A percentile compares a stretch with the other conserved stretches of the same genome.
phyloP scores from a whole-genome alignment of 352 stramenopile species.

The Phytophthora syringae region DNA sequence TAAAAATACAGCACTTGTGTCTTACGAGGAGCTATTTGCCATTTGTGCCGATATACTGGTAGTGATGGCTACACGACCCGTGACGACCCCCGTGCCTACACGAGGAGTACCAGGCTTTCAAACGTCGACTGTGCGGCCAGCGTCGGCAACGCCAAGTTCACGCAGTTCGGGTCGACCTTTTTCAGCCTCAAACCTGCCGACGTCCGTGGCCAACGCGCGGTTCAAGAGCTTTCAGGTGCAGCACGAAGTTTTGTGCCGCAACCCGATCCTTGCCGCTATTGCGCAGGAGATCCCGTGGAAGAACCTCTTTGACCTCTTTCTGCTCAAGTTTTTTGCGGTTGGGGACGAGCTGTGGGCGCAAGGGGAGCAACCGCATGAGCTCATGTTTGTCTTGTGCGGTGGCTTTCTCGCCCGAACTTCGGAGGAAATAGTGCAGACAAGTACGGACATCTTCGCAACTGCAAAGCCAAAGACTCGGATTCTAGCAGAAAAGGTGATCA shows the following conservation, averaged over 20 bases:
- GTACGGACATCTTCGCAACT: slow-evolving; percentile 15
- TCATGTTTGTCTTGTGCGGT: slow-evolving; percentile 62
- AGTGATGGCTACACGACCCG: slow-evolving; percentile 16
- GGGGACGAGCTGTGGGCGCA: slow-evolving; percentile 51
- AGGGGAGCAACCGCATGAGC: slow-evolving; percentile 47
- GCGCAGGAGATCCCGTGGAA: slow-evolving; percentile 61
- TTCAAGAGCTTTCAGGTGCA: slow-evolving; percentile 67
- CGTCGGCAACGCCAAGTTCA: slow-evolving; percentile 15
- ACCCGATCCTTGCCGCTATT: slow-evolving; percentile 50
- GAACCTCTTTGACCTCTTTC: slow-evolving; percentile 65
- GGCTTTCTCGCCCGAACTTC: slow-evolving; percentile 47
- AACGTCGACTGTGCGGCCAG: slow-evolving; percentile 1
- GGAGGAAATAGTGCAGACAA: slow-evolving; percentile 4
- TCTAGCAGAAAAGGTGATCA: slow-evolving; percentile 53
- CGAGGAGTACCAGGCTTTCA: slow-evolving; percentile 2
- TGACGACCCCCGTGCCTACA: slow-evolving; percentile 20
- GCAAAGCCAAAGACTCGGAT: slow-evolving; percentile 25
- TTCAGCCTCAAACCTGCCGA: slow-evolving; percentile 56
- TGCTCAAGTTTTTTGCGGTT: slow-evolving; percentile 59
- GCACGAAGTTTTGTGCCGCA: slow-evolving; percentile 57
- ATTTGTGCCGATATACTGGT: background rate
- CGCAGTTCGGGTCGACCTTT: slow-evolving; percentile 38
- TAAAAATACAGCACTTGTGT: background rate
- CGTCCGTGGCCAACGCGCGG: slow-evolving; percentile 49
- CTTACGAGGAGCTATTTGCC: background rate